phyloP scores from a whole-genome alignment of 2,329 filamentous ascomycete genomes.

The Thelonectria discophora region DNA sequence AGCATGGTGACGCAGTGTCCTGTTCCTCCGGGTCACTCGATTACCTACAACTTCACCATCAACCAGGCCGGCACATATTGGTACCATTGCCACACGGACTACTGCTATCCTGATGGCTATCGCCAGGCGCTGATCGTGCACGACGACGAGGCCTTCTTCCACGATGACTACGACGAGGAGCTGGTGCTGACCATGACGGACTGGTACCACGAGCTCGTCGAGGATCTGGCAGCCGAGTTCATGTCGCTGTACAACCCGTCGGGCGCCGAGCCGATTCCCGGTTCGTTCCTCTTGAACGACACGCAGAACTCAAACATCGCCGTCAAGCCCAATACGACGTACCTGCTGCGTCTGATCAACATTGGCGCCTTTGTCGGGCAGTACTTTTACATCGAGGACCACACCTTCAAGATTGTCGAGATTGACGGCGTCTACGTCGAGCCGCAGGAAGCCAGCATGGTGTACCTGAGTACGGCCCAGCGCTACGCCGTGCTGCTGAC shows the following conservation, averaged over 20 bases:
- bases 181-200: conserved; percentile 72
- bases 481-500: conserved; percentile 71
- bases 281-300: conserved; percentile 77
- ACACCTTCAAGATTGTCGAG: conserved; percentile 75
- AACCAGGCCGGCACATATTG: conserved; percentile 68
- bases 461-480: conserved; percentile 75
- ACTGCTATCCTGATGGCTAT: conserved; percentile 71
- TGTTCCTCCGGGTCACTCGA: conserved; percentile 59
- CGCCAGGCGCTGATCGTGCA: conserved; percentile 71
- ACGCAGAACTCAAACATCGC: conserved; percentile 66
- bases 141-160: conserved; percentile 67
- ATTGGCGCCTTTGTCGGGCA: conserved; percentile 76
- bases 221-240: conserved; percentile 56
- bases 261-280: conserved; percentile 71
- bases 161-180: conserved; percentile 69
- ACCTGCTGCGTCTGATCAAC: conserved; percentile 76
- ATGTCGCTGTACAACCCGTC: conserved; percentile 64
- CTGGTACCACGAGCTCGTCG: conserved; percentile 72
- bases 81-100: conserved; percentile 64
- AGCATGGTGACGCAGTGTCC: conserved; percentile 65
- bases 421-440: conserved; percentile 77
- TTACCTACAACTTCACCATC: conserved; percentile 67
- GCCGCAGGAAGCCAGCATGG: conserved; percentile 64
- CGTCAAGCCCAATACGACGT: conserved; percentile 74
- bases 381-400: conserved; percentile 73